Percentiles rank a stretch among this genome's conserved stretches.
Conservation (phyloP, 129 eudicot species). For the Solidago caesia region DNA sequence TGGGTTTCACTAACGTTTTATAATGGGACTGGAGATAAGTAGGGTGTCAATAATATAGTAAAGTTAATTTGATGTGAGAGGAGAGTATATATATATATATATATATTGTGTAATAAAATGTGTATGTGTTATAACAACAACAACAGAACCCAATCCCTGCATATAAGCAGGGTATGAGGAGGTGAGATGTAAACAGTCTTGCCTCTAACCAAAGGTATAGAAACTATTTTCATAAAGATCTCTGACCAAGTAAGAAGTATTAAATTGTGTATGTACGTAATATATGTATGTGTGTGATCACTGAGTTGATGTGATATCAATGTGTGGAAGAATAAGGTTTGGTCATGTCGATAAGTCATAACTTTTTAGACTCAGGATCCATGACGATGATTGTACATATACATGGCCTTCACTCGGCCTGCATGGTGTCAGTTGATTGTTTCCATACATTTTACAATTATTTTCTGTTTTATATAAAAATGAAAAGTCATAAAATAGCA, state of each 20-base stretch:
- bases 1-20: slow-evolving; percentile 8
- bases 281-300: slow-evolving; percentile 4
- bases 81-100: slow-evolving; percentile 7
- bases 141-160: no score
- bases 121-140: no score
- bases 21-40: slow-evolving; percentile 23
- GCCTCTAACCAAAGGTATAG: no score
- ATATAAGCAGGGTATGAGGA: no score
- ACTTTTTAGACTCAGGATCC: slow-evolving; percentile 25
- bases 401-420: slow-evolving; percentile 11
- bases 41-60: slow-evolving; percentile 16
- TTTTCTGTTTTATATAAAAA: neutral
- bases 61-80: slow-evolving; percentile 5
- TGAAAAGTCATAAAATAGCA: no score
- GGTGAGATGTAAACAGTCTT: no score
- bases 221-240: no score
- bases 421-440: slow-evolving; percentile 35
- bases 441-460: slow-evolving; percentile 19
- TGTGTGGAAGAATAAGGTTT: slow-evolving; percentile 34
- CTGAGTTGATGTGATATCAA: slow-evolving; percentile 11
- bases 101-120: neutral
- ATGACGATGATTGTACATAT: slow-evolving; percentile 29
- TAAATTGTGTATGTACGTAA: neutral
- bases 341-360: slow-evolving; percentile 37
- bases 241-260: no score